Evolutionary conservation across 2,329 filamentous ascomycete species (phyloP).

Genomic region (Tolypocladium album): DNA sequence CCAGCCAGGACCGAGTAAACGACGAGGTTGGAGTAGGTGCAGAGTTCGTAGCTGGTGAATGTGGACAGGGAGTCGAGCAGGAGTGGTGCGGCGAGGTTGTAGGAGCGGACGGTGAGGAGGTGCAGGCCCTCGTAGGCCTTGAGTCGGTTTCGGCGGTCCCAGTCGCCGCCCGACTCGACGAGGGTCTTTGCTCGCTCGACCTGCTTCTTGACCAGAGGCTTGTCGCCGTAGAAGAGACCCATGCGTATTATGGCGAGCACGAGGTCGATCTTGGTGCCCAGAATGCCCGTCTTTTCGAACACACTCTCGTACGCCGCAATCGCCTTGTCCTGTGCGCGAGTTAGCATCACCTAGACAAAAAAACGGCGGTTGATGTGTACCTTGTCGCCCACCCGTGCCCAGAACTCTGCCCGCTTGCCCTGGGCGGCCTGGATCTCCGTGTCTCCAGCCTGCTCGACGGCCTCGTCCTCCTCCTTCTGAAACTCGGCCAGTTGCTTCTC

Average conservation of each 20-base stretch:
- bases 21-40: conserved; percentile 89
- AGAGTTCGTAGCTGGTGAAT: conserved; percentile 97
- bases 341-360: conserved; percentile 7
- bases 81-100: conserved; percentile 80
- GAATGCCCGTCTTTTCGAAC: conserved; percentile 92
- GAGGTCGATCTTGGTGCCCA: conserved; percentile 95
- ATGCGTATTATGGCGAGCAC: conserved; percentile 94
- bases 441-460: conserved; percentile 89
- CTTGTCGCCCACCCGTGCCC: conserved; percentile 93
- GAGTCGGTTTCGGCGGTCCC: conserved; percentile 94
- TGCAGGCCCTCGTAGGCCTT: conserved; percentile 98
- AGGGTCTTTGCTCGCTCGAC: conserved; percentile 81
- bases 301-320: conserved; percentile 86
- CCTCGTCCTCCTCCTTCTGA: conserved; percentile 86
- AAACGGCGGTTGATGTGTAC: conserved; percentile 30
- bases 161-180: conserved; percentile 92
- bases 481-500: conserved; percentile 65
- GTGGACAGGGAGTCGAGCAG: conserved; percentile 95
- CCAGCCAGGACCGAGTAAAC: conserved; percentile 93
- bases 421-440: conserved; percentile 87
- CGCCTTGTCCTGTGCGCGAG: conserved; percentile 65
- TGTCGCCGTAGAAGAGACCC: conserved; percentile 92
- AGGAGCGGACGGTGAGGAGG: conserved; percentile 82
- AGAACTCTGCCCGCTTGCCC: conserved; percentile 93
- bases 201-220: conserved; percentile 83